phyloP scores from a whole-genome alignment of 805 yeast genomes.

The Jamesozyma rosinii region DNA sequence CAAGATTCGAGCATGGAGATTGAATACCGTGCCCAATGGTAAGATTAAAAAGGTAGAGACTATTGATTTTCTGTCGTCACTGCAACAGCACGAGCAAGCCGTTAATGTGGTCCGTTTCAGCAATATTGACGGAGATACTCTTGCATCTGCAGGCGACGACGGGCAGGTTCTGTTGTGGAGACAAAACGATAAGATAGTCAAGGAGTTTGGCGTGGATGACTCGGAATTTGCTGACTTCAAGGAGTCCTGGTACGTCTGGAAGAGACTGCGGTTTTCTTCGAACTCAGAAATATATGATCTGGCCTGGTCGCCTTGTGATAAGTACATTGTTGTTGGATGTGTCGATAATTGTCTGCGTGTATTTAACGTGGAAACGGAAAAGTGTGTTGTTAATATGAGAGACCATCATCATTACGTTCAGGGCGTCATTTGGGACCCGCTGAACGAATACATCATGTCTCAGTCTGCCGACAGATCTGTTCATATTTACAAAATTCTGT shows the following conservation, averaged over 20 bases:
- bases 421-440: slow-evolving; percentile 95
- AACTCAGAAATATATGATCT: slow-evolving; percentile 79
- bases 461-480: slow-evolving; percentile 86
- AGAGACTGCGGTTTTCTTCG: slow-evolving; percentile 44
- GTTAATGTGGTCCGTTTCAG: slow-evolving; percentile 82
- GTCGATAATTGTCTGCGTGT: slow-evolving; percentile 81
- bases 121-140: slow-evolving; percentile 46
- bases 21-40: slow-evolving; percentile 11
- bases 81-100: slow-evolving; percentile 86
- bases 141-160: slow-evolving; percentile 94
- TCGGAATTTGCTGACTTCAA: slow-evolving; percentile 39
- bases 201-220: slow-evolving; percentile 24
- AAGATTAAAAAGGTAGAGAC: slow-evolving; percentile 29
- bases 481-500: slow-evolving; percentile 43
- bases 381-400: slow-evolving; percentile 7
- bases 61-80: slow-evolving; percentile 70
- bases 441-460: slow-evolving; percentile 64
- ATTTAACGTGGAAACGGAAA: slow-evolving; percentile 27
- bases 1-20: slow-evolving; percentile 58
- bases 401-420: slow-evolving; percentile 88
- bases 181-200: slow-evolving; percentile 41
- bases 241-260: slow-evolving; percentile 61
- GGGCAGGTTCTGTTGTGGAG: slow-evolving; percentile 82
- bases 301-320: slow-evolving; percentile 84
- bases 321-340: slow-evolving; percentile 73